Evolutionary conservation across 257 asterid genomes (phyloP).

Genomic region (Lithospermum erythrorhizon): DNA sequence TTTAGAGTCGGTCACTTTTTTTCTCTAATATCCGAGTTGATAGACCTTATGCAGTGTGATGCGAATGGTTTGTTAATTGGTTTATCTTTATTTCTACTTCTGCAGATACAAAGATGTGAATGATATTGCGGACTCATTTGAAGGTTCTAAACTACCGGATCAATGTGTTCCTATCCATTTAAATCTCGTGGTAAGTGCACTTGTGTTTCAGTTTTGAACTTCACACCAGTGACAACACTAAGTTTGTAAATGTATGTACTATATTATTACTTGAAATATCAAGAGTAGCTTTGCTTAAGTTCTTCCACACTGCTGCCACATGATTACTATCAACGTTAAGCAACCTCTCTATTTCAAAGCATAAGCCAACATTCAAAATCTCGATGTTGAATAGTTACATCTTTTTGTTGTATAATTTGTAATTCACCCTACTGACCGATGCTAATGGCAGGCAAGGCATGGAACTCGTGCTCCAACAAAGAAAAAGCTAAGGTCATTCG

Average conservation of each 20-base stretch:
- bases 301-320: no score
- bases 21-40: no score
- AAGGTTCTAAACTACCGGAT: conserved; percentile 43
- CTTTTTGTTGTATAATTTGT: background rate
- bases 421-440: no score
- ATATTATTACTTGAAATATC: background rate
- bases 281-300: no score
- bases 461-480: conserved; percentile 97
- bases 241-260: background rate
- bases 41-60: no score
- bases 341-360: no score
- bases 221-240: background rate
- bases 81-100: conserved; percentile 3
- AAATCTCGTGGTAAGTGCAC: conserved; percentile 71
- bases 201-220: background rate
- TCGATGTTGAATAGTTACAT: background rate
- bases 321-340: no score
- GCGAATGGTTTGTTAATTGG: no score
- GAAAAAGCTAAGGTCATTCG: conserved; percentile 69
- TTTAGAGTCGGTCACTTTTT: no score
- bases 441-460: conserved; percentile 68
- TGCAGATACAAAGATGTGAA: conserved; percentile 59
- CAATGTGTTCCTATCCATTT: conserved; percentile 78
- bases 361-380: no score
- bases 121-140: conserved; percentile 40